Percentiles rank a stretch among this genome's conserved stretches.
These are phyloP conservation scores for Nigrospora osmanthi DNA, from an alignment of 2,329 filamentous ascomycete genomes.

Conservation along the genomic window DNA sequence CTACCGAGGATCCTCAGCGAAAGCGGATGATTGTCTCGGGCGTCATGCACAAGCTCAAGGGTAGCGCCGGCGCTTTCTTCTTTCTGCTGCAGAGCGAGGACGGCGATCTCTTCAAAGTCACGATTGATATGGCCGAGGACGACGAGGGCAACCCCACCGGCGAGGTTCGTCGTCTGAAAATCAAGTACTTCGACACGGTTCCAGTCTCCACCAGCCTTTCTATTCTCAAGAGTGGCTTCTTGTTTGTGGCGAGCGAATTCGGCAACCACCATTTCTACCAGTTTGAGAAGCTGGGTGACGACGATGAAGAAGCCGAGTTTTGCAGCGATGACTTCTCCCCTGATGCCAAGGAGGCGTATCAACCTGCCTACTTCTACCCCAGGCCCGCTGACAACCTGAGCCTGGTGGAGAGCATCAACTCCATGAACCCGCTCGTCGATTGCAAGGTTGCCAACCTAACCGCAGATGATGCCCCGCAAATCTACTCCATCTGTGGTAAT, in stretches of 20 bases:
- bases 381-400: slow-evolving; percentile 74
- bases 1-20: slow-evolving; percentile 84
- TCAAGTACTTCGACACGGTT: slow-evolving; percentile 98
- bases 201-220: slow-evolving; percentile 81
- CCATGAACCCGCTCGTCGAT: slow-evolving; percentile 85
- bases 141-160: slow-evolving; percentile 69
- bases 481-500: slow-evolving; percentile 86
- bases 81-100: slow-evolving; percentile 94
- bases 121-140: slow-evolving; percentile 82
- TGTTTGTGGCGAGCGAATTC: slow-evolving; percentile 87
- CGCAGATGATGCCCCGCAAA: slow-evolving; percentile 90
- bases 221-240: slow-evolving; percentile 90
- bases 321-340: slow-evolving; percentile 74
- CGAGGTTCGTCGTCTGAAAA: slow-evolving; percentile 75
- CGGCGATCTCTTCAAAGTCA: slow-evolving; percentile 96
- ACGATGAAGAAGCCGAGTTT: slow-evolving; percentile 84
- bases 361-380: slow-evolving; percentile 79
- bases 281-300: slow-evolving; percentile 93
- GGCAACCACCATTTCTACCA: slow-evolving; percentile 95
- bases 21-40: slow-evolving; percentile 83
- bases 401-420: slow-evolving; percentile 75
- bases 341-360: slow-evolving; percentile 64
- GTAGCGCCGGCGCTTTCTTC: slow-evolving; percentile 80
- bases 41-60: slow-evolving; percentile 95
- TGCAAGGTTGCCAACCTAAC: slow-evolving; percentile 88